These are phyloP conservation scores for Pleurotus cornucopiae DNA, from an alignment of 768 basidiomycete species.

Conservation along the genomic window DNA sequence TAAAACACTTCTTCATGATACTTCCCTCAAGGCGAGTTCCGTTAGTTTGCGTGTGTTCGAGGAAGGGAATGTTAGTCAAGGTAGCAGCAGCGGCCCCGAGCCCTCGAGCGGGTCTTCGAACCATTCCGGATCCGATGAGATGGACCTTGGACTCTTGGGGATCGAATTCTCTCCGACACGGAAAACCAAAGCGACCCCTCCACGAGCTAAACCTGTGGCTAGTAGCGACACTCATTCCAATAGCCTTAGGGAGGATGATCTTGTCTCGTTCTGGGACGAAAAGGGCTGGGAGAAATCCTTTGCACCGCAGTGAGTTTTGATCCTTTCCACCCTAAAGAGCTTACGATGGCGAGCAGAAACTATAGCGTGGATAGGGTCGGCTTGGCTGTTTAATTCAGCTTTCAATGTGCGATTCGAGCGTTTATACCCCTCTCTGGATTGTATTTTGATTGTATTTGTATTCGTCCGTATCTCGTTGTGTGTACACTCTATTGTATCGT, in stretches of 20 bases:
- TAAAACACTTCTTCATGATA: constrained; percentile 35
- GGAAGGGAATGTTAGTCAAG: background rate
- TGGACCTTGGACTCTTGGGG: constrained; percentile 19
- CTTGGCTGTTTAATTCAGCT: background rate
- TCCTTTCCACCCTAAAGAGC: too few relatives aligned
- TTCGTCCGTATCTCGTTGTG: background rate
- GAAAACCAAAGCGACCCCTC: constrained; percentile 2
- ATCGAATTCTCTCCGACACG: constrained; percentile 16
- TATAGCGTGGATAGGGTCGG: background rate
- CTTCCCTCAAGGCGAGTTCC: constrained; percentile 12
- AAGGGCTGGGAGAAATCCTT: constrained; percentile 6
- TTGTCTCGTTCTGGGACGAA: constrained; percentile 18
- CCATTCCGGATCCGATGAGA: constrained; percentile 15
- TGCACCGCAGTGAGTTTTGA: background rate
- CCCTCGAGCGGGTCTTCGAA: constrained; percentile 8
- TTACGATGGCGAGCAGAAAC: background rate
- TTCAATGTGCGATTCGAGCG: background rate
- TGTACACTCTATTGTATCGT: background rate
- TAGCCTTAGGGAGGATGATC: background rate
- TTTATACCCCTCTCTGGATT: background rate
- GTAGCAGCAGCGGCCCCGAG: background rate
- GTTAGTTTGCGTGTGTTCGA: background rate
- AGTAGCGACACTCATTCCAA: background rate
- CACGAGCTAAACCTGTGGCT: constrained; percentile 8
- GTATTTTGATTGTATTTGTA: background rate